Base-by-base conservation (phyloP, 495 filamentous ascomycete genomes). In the Penicillium samsonianum region DNA sequence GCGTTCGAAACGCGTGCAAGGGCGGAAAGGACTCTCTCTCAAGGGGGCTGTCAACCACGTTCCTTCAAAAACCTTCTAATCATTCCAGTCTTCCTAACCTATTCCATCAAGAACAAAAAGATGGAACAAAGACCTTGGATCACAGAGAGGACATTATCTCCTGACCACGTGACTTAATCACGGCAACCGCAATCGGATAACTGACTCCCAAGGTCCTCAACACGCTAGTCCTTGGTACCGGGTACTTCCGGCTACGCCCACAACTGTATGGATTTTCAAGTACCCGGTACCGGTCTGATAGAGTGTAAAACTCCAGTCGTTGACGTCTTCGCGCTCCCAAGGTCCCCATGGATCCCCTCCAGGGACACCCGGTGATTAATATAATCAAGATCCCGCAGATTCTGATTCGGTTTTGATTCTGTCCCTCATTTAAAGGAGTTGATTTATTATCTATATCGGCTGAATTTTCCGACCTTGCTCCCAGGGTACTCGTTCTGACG, bases 141-240 rank as follows among this genome's bases (percentile, higher is more conserved):
- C n/a, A 38, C 14, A 26, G 35, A 20, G 23, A 16, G 7, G 19
- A 19, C 14, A 16, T 31, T 12, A 40, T 26, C 37, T 35, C 30
- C 14, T 31, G 0, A 40, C 17, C 65, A 65, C 64, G 66, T 67
- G 61, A 66, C 53, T 20, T 53, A 56, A 62, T 57, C 56, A 50
- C 53, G 46, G 64, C 53, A 8, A 55, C 10, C 61, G 64, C 59
- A 62, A 69, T 59, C 23, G 50, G 56, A 58, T 8, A 43, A n/a
- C 48, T 63, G 53, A 50, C 60, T 38, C 72, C 59, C 74, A 77
- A 77, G 74, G 74, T 77, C 64, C 74, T 69, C 74, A 72, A 70
- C 47, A 9, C 30, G 41, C 53, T 9, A 40, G 6, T 33, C 37
- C 22, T 20, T 49, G 30, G 67, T 69, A 69, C 51, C 28, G 0